phyloP scores from a whole-genome alignment of 768 basidiomycete genomes.

The Suillus weaverae region DNA sequence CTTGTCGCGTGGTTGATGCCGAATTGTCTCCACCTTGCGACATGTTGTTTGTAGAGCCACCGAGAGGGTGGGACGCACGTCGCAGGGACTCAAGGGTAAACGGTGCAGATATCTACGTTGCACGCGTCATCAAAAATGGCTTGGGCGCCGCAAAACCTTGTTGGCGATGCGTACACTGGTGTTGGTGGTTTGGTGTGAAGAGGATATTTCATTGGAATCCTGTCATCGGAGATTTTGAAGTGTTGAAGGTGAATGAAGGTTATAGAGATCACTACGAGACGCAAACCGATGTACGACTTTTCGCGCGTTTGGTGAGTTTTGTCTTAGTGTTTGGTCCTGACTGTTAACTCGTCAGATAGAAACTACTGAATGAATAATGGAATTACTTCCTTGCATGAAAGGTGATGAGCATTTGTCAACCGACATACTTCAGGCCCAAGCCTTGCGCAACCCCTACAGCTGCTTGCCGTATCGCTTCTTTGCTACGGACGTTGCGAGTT shows the following conservation, averaged over 20 bases:
- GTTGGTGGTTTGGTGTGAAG: conserved; percentile 56
- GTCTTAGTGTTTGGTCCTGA: not conserved
- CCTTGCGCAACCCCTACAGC: conserved; percentile 4
- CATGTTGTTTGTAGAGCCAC: conserved; percentile 5
- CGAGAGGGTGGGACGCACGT: conserved; percentile 34
- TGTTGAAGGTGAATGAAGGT: conserved; percentile 47
- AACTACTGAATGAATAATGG: conserved; percentile 2
- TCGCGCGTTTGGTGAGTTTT: conserved; percentile 43
- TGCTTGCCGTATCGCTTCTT: conserved; percentile 1
- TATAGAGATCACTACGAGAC: conserved; percentile 45
- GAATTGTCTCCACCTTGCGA: conserved; percentile 4
- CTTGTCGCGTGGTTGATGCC: not conserved
- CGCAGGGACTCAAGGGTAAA: conserved; percentile 44
- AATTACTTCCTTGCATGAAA: not conserved
- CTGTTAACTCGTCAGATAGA: not conserved
- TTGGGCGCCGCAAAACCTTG: conserved; percentile 53
- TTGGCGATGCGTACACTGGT: conserved; percentile 58
- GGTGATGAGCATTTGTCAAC: not conserved
- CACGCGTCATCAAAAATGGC: conserved; percentile 48
- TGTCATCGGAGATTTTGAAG: conserved; percentile 35
- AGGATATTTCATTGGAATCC: conserved; percentile 55
- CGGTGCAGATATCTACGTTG: conserved; percentile 57
- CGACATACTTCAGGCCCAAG: not conserved
- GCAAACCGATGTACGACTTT: conserved; percentile 43
- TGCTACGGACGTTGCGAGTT: not conserved